Evolutionary conservation across 768 basidiomycete species (phyloP), one percentile per base, ranked within the genome.

Genomic region (Collybia sordida): DNA sequence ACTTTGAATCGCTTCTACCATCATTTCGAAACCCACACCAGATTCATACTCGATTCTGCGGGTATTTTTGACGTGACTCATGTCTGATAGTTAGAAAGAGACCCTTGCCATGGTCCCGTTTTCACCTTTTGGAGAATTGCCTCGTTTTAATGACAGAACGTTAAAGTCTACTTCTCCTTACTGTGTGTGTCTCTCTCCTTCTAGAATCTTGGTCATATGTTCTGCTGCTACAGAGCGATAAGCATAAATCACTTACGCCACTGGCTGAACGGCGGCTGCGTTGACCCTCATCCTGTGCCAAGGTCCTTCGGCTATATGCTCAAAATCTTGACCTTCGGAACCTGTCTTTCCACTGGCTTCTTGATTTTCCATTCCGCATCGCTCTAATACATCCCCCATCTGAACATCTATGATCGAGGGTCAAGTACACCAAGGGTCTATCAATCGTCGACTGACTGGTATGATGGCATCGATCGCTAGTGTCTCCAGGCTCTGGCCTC

Each of bases 51-150:
- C 37, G 6, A 40, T 19, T 28, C 38, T 39, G 8, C 25, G 23
- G 47, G 39, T 23, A 48, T 36, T 37, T n/a, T 31, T 6, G 24
- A n/a, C 12, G 21, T 24, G 15, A 28, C 47, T 35, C 25, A 40
- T 49, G 40, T 17, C 6, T 23, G 14, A 40, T 40, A 19, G 4
- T 40, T 40, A 17, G 14, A 9, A 40, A 40, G 3, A 19, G 25
- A 47, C 44, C 35, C 35, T 41, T 51, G 40, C 49, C 45, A 18
- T 42, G 21, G 18, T 42, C 44, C 24, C 21, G 45, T 47, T 48
- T 57, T 41, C 55, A 47, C 49, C 44, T 47, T 55, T 17, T 21
- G 45, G 49, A 40, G 31, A n/a, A 37, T 42, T 23, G 45, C 42
- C 49, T 45, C 41, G 39, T 35, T 54, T 44, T 43, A 19, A 31